phyloP scores from a whole-genome alignment of 768 basidiomycete species.

The Termitomyces sp. region DNA sequence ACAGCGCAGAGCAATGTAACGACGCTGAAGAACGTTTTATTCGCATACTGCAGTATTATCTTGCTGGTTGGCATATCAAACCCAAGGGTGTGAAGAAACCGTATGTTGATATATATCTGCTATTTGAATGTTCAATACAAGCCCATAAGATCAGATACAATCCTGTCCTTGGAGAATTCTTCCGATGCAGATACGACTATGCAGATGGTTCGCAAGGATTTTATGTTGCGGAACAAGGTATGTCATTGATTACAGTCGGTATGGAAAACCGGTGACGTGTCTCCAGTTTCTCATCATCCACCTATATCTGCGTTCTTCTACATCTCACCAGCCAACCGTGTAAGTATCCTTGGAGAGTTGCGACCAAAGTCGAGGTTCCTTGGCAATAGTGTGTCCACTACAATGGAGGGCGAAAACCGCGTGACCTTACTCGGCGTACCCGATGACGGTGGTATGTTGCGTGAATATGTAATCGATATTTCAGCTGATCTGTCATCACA shows the following conservation, averaged over 20 bases:
- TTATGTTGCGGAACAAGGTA: slow-evolving; percentile 95
- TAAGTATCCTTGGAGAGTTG: slow-evolving; percentile 88
- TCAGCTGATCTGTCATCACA: background rate
- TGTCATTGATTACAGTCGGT: slow-evolving; percentile 4
- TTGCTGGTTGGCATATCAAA: slow-evolving; percentile 99
- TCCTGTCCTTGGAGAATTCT: slow-evolving; percentile 96
- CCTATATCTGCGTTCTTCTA: slow-evolving; percentile 96
- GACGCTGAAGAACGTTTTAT: slow-evolving; percentile 90
- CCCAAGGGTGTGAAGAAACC: slow-evolving; percentile 99
- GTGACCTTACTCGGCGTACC: slow-evolving; percentile 77
- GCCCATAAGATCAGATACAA: slow-evolving; percentile 64
- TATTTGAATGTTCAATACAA: slow-evolving; percentile 1
- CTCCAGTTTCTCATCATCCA: slow-evolving; percentile 89
- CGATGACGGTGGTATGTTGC: slow-evolving; percentile 75
- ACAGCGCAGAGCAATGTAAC: slow-evolving; percentile 72
- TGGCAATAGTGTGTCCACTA: slow-evolving; percentile 94
- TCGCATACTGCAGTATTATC: slow-evolving; percentile 87
- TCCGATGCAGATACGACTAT: slow-evolving; percentile 94
- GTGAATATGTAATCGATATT: background rate
- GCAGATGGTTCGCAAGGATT: slow-evolving; percentile 85
- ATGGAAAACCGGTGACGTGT: background rate
- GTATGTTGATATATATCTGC: slow-evolving; percentile 40
- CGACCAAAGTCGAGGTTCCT: slow-evolving; percentile 95
- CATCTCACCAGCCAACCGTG: slow-evolving; percentile 82
- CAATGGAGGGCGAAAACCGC: slow-evolving; percentile 94